These are phyloP conservation scores for Asterella californica DNA, from an alignment of 225 moss, liverwort and hornwort species.

Conservation along the genomic window DNA sequence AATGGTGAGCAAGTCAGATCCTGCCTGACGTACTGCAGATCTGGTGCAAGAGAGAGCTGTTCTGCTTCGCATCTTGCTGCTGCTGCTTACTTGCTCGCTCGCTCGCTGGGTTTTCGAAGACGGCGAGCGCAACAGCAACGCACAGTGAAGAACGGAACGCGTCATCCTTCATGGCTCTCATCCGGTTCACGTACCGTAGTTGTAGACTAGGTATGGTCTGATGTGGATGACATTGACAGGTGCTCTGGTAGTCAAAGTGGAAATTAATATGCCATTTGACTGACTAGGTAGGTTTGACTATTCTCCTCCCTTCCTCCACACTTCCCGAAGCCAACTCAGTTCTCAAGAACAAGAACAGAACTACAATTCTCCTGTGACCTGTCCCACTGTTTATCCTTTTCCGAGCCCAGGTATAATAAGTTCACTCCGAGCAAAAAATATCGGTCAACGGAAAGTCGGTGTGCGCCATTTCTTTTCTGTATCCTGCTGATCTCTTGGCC, in stretches of 20 bases:
- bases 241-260: conserved; percentile 8
- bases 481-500: background rate
- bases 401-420: background rate
- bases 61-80: no score
- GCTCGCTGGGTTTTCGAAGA: no score
- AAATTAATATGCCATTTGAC: conserved; percentile 10
- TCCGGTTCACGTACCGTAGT: background rate
- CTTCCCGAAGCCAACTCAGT: background rate
- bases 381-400: background rate
- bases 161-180: background rate
- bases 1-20: no score
- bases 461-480: background rate
- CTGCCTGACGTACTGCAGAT: no score
- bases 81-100: no score
- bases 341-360: background rate
- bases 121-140: no score
- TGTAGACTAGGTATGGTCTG: background rate
- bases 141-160: background rate
- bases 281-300: conserved; percentile 14
- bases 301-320: conserved; percentile 7
- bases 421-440: background rate
- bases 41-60: no score
- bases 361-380: background rate
- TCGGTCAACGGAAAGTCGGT: conserved; percentile 2
- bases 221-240: background rate